These are phyloP conservation scores for Panaeolus papilionaceus DNA, from an alignment of 768 basidiomycete species.

Conservation along the genomic window DNA sequence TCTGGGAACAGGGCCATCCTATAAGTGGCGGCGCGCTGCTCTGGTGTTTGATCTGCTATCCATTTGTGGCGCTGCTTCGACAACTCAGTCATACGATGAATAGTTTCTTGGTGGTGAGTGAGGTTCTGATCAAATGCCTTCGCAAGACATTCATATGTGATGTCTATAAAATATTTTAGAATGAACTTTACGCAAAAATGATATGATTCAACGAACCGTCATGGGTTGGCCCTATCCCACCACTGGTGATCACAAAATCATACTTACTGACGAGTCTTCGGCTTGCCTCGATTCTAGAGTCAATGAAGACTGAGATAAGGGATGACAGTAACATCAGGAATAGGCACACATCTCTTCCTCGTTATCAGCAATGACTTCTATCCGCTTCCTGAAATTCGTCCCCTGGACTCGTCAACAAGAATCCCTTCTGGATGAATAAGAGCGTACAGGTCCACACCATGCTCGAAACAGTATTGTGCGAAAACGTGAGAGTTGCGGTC, in stretches of 20 bases:
- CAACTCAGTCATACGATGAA: slow-evolving; percentile 72
- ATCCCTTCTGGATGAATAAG: slow-evolving; percentile 18
- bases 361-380: slow-evolving; percentile 92
- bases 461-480: slow-evolving; percentile 87
- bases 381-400: slow-evolving; percentile 65
- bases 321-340: slow-evolving; percentile 15
- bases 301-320: neutral
- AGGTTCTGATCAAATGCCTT: slow-evolving; percentile 81
- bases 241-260: slow-evolving; percentile 90
- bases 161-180: slow-evolving; percentile 56
- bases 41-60: slow-evolving; percentile 66
- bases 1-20: slow-evolving; percentile 93
- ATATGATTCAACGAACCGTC: slow-evolving; percentile 60
- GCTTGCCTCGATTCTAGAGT: slow-evolving; percentile 79
- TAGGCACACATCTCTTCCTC: slow-evolving; percentile 83
- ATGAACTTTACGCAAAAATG: neutral
- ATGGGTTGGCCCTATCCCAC: slow-evolving; percentile 92
- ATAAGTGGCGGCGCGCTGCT: slow-evolving; percentile 77
- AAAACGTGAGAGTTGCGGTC: slow-evolving; percentile 88
- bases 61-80: slow-evolving; percentile 57
- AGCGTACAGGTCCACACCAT: slow-evolving; percentile 78
- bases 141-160: slow-evolving; percentile 88
- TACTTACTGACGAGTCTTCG: slow-evolving; percentile 79
- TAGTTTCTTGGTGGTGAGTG: slow-evolving; percentile 77
- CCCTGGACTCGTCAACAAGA: slow-evolving; percentile 35